Evolutionary conservation across 805 yeast species (phyloP), one percentile per base, ranked within the genome.

Genomic region (Wickerhamiella alocasiicola): DNA sequence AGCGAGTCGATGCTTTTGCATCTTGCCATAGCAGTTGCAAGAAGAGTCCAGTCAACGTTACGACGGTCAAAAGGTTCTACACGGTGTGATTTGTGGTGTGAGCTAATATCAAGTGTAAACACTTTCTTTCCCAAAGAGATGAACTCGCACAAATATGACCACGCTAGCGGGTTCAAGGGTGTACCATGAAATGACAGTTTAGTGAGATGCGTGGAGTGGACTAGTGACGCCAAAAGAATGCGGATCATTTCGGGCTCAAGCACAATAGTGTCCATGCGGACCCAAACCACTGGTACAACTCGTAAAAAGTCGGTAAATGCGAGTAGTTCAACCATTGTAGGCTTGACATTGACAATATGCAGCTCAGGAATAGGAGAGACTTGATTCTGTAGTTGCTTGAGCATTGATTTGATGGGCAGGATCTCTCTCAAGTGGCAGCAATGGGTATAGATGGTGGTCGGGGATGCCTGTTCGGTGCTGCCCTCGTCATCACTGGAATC

Each of bases 371-470:
- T 58, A 3, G 95, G 94, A 1, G 81, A 76, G 34, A 77, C 70
- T 21, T 84, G 76, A 17, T 81, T 83, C 53, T 76, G 76, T 46
- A 87, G 68, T 55, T 83, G 94, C 53, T 80, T 79, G 50, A 82
- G 55, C 5, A 88, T 84, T 2, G 94, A 88, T 3, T 94, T 88
- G 37, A 87, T 87, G 2, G 97, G 96, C 46, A 87, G 59, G 43
- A 87, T 87, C 53, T 87, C 96, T 42, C 96, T 67, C 44, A 87
- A 64, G 58, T 87, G 96, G 56, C 96, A 87, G 58, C 96, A 88
- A 48, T 96, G 66, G 1, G 95, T 83, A 60, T 87, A 87, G 53
- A 88, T 67, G 34, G 75, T 70, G 51, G 83, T 95, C 40, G 80
- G 69, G 25, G 72, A 64, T 6, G 54, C 56, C n/a, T 46, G 49